Base-by-base conservation (phyloP, 352 stramenopile species). In the Phytophthora palmivora region DNA sequence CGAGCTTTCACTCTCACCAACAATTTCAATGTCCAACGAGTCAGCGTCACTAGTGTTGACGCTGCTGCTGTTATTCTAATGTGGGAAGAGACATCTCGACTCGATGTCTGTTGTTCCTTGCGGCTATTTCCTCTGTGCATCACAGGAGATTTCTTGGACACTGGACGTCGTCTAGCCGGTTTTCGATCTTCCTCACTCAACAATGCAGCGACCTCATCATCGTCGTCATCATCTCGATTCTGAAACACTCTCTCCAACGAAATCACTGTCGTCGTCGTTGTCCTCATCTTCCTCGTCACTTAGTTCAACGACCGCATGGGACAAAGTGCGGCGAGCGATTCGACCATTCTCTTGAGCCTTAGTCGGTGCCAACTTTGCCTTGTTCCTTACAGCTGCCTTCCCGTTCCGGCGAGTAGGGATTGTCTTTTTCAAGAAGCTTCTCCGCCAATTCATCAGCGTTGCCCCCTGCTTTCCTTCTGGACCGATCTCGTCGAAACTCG, bases 181-280 rank as follows among this genome's bases (percentile, higher is more conserved):
- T 41, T 32, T 11, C 15, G 43, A 10, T 36, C 38, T 44, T 63
- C 57, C 18, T 53, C 59, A 24, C 44, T 56, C 3, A 28, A 57
- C 8, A 28, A 28, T 28, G 24, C 24, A 28, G 24, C 24, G 24
- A 22, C 18, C 4, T 41, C 39, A 42, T 77, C 44, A 1, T 82
- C 62, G 10, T 70, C 66, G 0, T 74, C 59, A 0, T 70, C 41
- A 30, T n/a, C n/a, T n/a, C n/a, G 41, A 47, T 2, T 84, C 72
- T 9, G 54, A 64, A 12, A 53, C 46, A 15, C 63, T 74, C 4
- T 82, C 74, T 8, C 58, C 74, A 6, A 77, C 72, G 30, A 85
- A 87, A 53, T 85, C 78, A 39, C 76, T 85, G 53, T 88, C 79
- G 15, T 14, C 52, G 38, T 87, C 72, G 24, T 79, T 51, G 21